Evolutionary conservation across 2,329 filamentous ascomycete species (phyloP), one percentile per base, ranked within the genome.

Genomic region (Fusarium sp.): DNA sequence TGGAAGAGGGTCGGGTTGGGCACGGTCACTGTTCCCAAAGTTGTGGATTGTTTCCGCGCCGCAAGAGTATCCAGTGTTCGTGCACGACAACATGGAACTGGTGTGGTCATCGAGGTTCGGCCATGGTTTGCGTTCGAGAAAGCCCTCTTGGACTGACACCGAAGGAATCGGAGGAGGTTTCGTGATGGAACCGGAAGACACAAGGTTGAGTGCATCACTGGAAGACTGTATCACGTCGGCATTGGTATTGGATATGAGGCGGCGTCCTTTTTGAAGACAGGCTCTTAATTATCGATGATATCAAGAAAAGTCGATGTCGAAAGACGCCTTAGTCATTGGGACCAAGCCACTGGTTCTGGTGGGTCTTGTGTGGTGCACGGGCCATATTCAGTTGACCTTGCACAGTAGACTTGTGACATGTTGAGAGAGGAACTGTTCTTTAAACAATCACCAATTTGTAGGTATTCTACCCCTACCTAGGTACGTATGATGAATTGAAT

Each of bases 121-220:
- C 83, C 85, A 60, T 83, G 79, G 56, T 79, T 84, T 81, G 83
- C 79, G 61, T 79, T 83, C 80, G 88, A 86, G 76, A 89, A 87
- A 70, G 88, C 78, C 61, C 85, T 85, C 75, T 92, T 88, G 72
- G 92, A 90, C 81, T 95, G 93, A 60, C 86, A 89, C 74, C 90
- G 91, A 71, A 96, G 86, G 80, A 93, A 95, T 74, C 90, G 91
- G 71, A 96, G 85, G 26, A 95, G 88, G 65, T 81, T 84, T 73
- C 82, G 82, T 57, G 88, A 90, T 31, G 88, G 88, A 57, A 86
- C 87, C 54, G 85, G 83, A 44, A 79, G 70, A 71, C 81, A 82
- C 76, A 85, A 75, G 72, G 81, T 78, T 68, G 82, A 81, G 72
- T 83, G 83, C 85, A 89, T 89, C 70, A 78, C 82, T 73, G 33